Evolutionary conservation across 148 eudicot genomes (phyloP), one percentile per base, ranked within the genome.

Genomic region (Camellia japonica): DNA sequence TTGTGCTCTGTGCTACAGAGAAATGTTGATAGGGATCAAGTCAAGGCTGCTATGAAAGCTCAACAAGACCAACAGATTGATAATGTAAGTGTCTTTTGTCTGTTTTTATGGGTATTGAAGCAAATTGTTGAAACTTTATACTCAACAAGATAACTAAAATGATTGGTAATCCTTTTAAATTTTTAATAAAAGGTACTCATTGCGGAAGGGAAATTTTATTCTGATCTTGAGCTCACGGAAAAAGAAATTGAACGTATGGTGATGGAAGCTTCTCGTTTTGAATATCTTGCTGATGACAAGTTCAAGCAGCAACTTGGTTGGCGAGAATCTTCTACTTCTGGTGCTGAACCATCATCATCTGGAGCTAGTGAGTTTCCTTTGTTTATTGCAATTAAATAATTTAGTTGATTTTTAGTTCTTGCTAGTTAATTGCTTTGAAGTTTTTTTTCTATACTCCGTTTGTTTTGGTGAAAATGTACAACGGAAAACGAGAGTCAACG

Each of bases 241-340:
- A 97, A 92, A 82, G 99, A 97, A 81, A 97, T 97, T n/a, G 99
- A 97, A 67, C 93, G 94, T 23, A 97, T 94, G 99, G 97, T 97
- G 76, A 90, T 97, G 97, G 98, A 94, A 82, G 98, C 94, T 83
- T 97, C 99, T 51, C 87, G 99, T 52, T 93, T 93, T 58, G 99
- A 97, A 73, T 97, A 94, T 83, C 82, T 93, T 52, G 83, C 97
- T 47, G 84, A 84, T 71, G 92, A 92, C 87, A 90, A 83, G 84
- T 92, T 92, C 73, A 92, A 89, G 85, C 90, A 87, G 51, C 97
- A 90, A 80, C 78, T 87, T 71, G 86, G 87, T 78, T 85, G 18
- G 61, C 82, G 84, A 75, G 98, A 89, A 76, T 90, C 98, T 79
- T 94, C 98, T 6, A 89, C 94, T 79, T 97, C 99, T 60, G 85